phyloP scores from a whole-genome alignment of 169 alveolate species.

The Eimeria falciformis region DNA sequence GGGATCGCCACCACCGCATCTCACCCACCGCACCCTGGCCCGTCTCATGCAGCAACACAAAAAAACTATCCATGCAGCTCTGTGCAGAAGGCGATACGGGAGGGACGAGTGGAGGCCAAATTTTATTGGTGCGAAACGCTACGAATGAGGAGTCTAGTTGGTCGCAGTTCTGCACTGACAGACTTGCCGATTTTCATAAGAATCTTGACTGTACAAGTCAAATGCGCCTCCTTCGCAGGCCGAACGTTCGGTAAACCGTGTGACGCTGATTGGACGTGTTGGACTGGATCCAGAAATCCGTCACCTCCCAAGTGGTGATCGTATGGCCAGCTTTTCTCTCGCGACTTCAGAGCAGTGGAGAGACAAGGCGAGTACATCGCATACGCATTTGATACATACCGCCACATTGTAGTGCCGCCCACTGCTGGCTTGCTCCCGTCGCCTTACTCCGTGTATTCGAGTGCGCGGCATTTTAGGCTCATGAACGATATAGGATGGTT shows the following conservation, averaged over 20 bases:
- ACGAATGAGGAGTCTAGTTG: neutral
- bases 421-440: neutral
- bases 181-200: neutral
- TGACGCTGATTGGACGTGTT: constrained; percentile 58
- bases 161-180: neutral
- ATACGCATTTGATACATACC: neutral
- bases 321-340: constrained; percentile 79
- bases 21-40: neutral
- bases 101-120: neutral
- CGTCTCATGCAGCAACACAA: neutral
- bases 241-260: constrained; percentile 57
- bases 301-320: constrained; percentile 79
- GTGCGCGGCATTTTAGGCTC: too few species aligned
- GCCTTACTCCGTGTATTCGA: too few species aligned
- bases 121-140: neutral
- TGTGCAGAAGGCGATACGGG: constrained; percentile 5
- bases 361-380: constrained; percentile 66
- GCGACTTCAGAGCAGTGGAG: constrained; percentile 82
- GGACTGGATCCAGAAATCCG: constrained; percentile 61
- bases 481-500: too few species aligned
- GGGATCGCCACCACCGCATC: neutral
- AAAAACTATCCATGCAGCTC: neutral
- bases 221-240: neutral
- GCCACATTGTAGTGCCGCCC: neutral
- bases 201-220: neutral